Evolutionary conservation across 2,329 filamentous ascomycete genomes (phyloP), one percentile per base, ranked within the genome.

Genomic region (Escovopsis weberi): DNA sequence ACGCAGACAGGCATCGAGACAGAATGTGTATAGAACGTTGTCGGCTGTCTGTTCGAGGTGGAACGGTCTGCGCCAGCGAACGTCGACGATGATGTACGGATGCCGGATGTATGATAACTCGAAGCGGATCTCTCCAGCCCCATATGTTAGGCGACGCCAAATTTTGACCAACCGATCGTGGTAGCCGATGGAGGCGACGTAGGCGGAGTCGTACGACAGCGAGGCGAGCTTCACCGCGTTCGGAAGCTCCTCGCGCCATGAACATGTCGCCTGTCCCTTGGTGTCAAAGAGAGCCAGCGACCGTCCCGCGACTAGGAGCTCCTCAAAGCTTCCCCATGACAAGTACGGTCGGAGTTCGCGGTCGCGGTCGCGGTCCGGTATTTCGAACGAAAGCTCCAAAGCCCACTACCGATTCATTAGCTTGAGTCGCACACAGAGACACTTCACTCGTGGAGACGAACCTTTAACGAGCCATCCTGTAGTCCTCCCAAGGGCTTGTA

Each of bases 31-130:
- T 1, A 98, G 70, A 1, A 94, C 81, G 59, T 94, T 91, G 34
- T 91, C 83, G 43, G 82, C 74, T 6, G 77, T 78, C 56, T 94
- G 84, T 33, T 89, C 85, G 12, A 77, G 65, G 55, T 91, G 78
- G 47, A 77, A 75, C 6, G 85, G 85, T 47, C 77, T 76, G 38
- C 85, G 80, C 93, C 93, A 98, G 57, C 89, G 80, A 46, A 94
- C 64, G 46, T 76, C 78, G 3, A 85, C 89, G n/a, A 98, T 78
- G 1, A 80, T 64, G 26, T 75, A 70, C 1, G 86, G 85, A 58
- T 98, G 91, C n/a, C 79, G 70, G 2, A 98, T 75, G 60, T 96
- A 96, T 26, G 80, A 80, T 53, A 94, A 80, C 53, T 96, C 89
- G 61, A 96, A 96, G 44, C 83, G 74, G 34, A 86, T 82, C 51